Evolutionary conservation across 2,329 filamentous ascomycete genomes (phyloP).

Genomic region (Fusarium musae): DNA sequence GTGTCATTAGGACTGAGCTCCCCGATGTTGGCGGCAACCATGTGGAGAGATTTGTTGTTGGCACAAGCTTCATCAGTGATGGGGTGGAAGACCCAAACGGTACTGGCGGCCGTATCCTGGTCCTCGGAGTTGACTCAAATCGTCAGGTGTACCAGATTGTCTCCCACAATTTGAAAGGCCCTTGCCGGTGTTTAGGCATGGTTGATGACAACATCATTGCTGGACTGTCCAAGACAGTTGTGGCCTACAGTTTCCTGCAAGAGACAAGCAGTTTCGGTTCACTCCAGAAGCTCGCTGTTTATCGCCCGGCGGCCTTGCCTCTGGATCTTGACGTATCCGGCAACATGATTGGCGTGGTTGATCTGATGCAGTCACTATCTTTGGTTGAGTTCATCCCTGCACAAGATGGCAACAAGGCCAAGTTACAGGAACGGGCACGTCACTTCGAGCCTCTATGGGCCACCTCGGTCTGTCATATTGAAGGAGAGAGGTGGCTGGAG

Average conservation of each 20-base stretch:
- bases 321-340: constrained; percentile 81
- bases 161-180: constrained; percentile 77
- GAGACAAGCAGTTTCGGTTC: constrained; percentile 65
- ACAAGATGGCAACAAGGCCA: constrained; percentile 66
- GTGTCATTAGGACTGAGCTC: constrained; percentile 81
- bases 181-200: constrained; percentile 81
- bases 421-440: constrained; percentile 78
- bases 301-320: constrained; percentile 84
- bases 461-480: constrained; percentile 80
- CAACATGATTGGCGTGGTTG: constrained; percentile 83
- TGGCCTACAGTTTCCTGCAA: constrained; percentile 66
- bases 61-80: constrained; percentile 81
- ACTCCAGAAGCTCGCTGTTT: constrained; percentile 78
- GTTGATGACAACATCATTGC: constrained; percentile 83
- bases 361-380: constrained; percentile 92
- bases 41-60: constrained; percentile 87
- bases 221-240: constrained; percentile 87
- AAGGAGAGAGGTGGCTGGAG: constrained; percentile 80
- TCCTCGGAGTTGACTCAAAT: constrained; percentile 83
- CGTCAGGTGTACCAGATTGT: constrained; percentile 78
- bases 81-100: constrained; percentile 60
- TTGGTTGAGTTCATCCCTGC: constrained; percentile 77
- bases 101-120: constrained; percentile 77
- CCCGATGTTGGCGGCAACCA: constrained; percentile 64
- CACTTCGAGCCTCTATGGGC: constrained; percentile 86